A percentile compares a stretch with the other conserved stretches of the same genome.
phyloP scores from a whole-genome alignment of 2,329 filamentous ascomycete genomes.

The Pezizomycotina sp. region DNA sequence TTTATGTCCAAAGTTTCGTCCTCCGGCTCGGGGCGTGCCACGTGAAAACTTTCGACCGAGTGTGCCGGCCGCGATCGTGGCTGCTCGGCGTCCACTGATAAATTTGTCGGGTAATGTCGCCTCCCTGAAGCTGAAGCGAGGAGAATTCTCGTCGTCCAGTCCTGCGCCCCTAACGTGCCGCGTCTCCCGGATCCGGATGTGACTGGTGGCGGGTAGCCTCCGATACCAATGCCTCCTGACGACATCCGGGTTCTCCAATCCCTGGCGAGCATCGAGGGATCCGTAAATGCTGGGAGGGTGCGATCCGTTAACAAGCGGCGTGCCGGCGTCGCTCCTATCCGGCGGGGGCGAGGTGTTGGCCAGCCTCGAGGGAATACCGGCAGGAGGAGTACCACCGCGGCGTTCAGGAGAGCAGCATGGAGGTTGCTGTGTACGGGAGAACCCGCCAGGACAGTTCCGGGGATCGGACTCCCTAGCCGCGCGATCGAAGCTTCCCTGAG shows the following conservation, averaged over 20 bases:
- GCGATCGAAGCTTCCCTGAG: too few relatives aligned
- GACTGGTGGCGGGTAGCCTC: constrained; percentile 31
- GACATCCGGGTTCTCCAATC: constrained; percentile 77
- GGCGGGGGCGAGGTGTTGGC: constrained; percentile 26
- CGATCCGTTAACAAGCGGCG: constrained; percentile 32
- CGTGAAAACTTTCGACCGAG: constrained; percentile 73
- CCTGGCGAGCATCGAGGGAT: constrained; percentile 59
- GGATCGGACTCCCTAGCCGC: too few relatives aligned
- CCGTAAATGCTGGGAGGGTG: constrained; percentile 55
- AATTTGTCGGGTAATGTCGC: constrained; percentile 84
- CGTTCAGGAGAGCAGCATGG: constrained; percentile 14
- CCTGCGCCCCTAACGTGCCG: constrained; percentile 26
- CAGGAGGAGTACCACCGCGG: constrained; percentile 51
- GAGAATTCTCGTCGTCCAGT: constrained; percentile 64
- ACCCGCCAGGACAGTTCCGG: too few relatives aligned
- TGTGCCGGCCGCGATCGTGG: constrained; percentile 43
- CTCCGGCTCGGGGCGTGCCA: constrained; percentile 62
- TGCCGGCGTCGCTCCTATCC: constrained; percentile 33
- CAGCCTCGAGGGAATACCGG: constrained; percentile 46
- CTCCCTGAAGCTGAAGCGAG: constrained; percentile 79
- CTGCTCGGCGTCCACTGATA: constrained; percentile 90
- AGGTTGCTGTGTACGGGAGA: too few relatives aligned
- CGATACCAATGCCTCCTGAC: constrained; percentile 68
- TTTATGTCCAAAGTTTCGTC: constrained; percentile 70
- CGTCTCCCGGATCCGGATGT: constrained; percentile 27